Conservation (phyloP, 129 eudicot genomes). For the Flaveria robusta region DNA sequence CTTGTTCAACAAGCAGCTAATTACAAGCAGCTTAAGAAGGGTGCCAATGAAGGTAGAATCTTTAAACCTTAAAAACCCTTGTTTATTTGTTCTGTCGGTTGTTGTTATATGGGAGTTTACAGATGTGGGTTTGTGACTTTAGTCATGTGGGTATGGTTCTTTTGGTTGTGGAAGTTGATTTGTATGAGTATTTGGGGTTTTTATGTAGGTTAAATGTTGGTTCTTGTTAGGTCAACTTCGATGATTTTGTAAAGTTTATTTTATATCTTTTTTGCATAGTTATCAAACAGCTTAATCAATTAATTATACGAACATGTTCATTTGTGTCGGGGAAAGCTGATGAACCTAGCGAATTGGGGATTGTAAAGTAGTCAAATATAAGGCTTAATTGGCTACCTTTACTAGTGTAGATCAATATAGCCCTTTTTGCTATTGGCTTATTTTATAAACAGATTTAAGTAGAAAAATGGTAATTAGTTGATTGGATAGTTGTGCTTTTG, state of each 20-base stretch:
- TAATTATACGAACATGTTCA: neutral
- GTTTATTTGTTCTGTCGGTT: no score
- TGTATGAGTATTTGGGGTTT: neutral
- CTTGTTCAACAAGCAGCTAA: conserved; percentile 80
- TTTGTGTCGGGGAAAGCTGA: neutral
- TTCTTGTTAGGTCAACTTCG: conserved; percentile 21
- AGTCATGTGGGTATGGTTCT: neutral
- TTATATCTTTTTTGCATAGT: neutral
- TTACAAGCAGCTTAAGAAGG: conserved; percentile 77
- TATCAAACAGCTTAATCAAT: neutral
- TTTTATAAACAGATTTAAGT: neutral
- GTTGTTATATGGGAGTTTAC: no score
- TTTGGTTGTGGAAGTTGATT: neutral
- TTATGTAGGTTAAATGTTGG: conserved; percentile 11
- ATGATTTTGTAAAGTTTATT: neutral
- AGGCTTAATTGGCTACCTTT: neutral
- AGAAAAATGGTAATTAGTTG: conserved; percentile 1
- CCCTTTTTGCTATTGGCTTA: neutral
- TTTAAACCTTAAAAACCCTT: neutral
- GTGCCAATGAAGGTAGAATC: conserved; percentile 71
- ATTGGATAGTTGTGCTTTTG: neutral
- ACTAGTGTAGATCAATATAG: neutral
- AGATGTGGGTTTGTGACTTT: no score
- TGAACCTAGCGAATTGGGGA: neutral
- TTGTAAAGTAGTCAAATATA: neutral